Evolutionary conservation across 306 rosid genomes (phyloP).

Genomic region (Malus sylvestris): DNA sequence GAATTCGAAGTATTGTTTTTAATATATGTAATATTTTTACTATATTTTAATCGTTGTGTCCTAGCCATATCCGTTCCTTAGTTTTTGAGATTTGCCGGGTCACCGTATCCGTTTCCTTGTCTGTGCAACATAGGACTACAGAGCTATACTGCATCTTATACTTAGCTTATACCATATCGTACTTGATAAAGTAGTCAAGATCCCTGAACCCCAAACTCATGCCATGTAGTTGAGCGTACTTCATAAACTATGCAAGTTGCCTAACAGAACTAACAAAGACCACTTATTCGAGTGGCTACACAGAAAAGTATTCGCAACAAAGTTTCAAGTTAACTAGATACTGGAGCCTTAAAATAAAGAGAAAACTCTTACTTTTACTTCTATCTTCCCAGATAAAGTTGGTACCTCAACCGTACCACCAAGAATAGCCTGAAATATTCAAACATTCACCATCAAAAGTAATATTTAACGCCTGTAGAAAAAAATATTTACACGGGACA

Average conservation of each 20-base stretch:
- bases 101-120: too few species aligned
- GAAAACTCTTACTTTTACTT: constrained; percentile 53
- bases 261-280: background rate
- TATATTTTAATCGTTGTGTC: too few species aligned
- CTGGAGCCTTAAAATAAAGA: background rate
- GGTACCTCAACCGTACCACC: constrained; percentile 93
- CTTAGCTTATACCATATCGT: background rate
- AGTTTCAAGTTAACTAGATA: background rate
- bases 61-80: too few species aligned
- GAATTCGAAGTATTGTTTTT: too few species aligned
- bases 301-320: background rate
- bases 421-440: constrained; percentile 74
- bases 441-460: constrained; percentile 6
- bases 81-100: too few species aligned
- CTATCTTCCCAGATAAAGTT: constrained; percentile 65
- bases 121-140: background rate
- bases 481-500: background rate
- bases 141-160: background rate
- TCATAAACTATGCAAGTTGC: background rate
- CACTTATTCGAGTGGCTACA: background rate
- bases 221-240: background rate
- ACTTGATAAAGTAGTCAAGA: background rate
- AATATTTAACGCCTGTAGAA: background rate
- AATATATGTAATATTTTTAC: too few species aligned
- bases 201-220: background rate